Conservation (phyloP, 2,329 filamentous ascomycete species). For the Cephalotrichum gorgonifer region DNA sequence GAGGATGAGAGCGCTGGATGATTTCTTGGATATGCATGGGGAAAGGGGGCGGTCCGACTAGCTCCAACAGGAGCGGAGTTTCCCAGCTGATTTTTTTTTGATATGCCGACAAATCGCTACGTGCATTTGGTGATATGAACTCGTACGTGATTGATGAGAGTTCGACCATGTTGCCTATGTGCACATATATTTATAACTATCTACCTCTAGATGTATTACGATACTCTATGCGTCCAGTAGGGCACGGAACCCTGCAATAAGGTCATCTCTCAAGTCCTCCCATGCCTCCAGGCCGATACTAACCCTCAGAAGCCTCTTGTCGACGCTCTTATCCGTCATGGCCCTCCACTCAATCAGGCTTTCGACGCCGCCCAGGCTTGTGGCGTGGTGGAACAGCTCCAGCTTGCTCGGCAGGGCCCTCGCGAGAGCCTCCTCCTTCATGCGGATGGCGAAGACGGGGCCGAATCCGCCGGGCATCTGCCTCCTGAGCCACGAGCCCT, state of each 20-base stretch:
- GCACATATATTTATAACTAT: too few species aligned
- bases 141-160: too few species aligned
- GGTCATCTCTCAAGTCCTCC: constrained; percentile 72
- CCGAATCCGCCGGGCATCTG: constrained; percentile 93
- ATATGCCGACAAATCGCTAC: too few species aligned
- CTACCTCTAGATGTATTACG: too few species aligned
- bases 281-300: constrained; percentile 81
- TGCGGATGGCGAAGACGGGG: constrained; percentile 71
- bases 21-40: too few species aligned
- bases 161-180: too few species aligned
- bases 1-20: too few species aligned
- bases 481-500: constrained; percentile 60
- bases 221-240: constrained; percentile 29
- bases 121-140: too few species aligned
- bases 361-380: constrained; percentile 87
- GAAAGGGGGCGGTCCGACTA: too few species aligned
- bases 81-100: too few species aligned
- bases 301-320: constrained; percentile 63
- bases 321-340: constrained; percentile 70
- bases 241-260: constrained; percentile 55
- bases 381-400: constrained; percentile 84
- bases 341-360: constrained; percentile 93
- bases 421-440: constrained; percentile 52
- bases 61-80: too few species aligned
- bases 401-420: constrained; percentile 66